Conservation (phyloP, 2,329 filamentous ascomycete genomes). For the Xylariomycetidae sp. region DNA sequence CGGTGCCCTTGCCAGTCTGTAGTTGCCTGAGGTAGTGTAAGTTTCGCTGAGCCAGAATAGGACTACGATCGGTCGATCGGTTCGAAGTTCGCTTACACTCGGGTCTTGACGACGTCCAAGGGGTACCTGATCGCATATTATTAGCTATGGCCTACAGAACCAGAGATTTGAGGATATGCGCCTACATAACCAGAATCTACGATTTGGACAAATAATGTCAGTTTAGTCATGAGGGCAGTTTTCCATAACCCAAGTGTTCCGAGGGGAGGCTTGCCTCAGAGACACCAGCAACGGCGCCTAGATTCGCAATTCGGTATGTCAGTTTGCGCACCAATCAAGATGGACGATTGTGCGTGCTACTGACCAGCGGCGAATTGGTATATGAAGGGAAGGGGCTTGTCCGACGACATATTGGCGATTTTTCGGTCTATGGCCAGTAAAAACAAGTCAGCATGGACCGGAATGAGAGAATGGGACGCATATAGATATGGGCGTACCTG, state of each 20-base stretch:
- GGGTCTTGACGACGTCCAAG: conserved; percentile 95
- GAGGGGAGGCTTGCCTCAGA: conserved; percentile 69
- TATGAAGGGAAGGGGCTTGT: conserved; percentile 79
- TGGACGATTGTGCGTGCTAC: conserved; percentile 37
- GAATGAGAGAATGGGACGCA: no score
- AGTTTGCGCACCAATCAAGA: no score
- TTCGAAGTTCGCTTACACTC: conserved; percentile 68
- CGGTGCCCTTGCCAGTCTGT: conserved; percentile 68
- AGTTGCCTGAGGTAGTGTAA: conserved; percentile 60
- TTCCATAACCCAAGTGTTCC: no score
- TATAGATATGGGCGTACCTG: no score
- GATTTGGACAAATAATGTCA: no score
- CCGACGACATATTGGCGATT: conserved; percentile 57
- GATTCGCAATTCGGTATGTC: conserved; percentile 5
- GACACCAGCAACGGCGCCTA: conserved; percentile 91
- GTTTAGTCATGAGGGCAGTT: no score
- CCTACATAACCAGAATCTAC: conserved; percentile 84
- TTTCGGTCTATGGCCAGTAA: no score
- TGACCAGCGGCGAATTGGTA: conserved; percentile 93
- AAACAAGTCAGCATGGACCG: no score
- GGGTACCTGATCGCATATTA: conserved; percentile 69
- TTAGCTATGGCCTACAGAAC: conserved; percentile 10
- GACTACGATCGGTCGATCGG: no score
- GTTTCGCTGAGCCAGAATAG: background rate
- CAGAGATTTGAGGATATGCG: conserved; percentile 10